Base-by-base conservation (phyloP, 2,329 filamentous ascomycete genomes). In the Penicillium sp. region DNA sequence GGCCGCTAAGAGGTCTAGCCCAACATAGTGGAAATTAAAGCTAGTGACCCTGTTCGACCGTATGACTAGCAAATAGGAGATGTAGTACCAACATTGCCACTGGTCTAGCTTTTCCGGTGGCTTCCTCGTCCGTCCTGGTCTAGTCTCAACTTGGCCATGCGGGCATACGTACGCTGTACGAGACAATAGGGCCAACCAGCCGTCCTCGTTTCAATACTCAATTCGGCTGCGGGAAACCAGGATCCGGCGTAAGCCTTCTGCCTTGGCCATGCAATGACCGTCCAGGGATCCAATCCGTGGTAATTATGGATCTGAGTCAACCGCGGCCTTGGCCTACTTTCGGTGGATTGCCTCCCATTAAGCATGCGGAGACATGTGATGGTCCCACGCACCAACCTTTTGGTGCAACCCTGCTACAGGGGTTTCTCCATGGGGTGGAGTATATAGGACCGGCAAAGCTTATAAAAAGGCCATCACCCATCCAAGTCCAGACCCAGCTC, bases 401-500 rank as follows among this genome's bases (percentile, higher is more conserved):
- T 53, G 16, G 60, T 63, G 47, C 50, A 41, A 63, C 61, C 47
- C 52, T 55, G 57, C 21, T 16, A 39, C 21, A 47, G 33, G 53
- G 29, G 44, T 44, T n/a, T 16, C 25, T 40, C 19, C 29, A 46
- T 21, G 29, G 27, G 23, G 29, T 44, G 29, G 39, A 38, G 44
- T 39, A 27, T 13, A 43, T 8, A 36, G 40, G 29, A 34, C 49
- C 7, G 38, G 29, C 36, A 50, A 61, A 64, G 61, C 60, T 59
- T 67, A 65, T 65, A 67, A 67, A 21, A 67, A 59, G 58, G 59
- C 13, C 50, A 46, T 58, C 40, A 34, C 49, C 46, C 41, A 40
- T 55, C 60, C 57, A 51, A 43, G 55, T 46, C 51, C 25, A 25
- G 36, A 36, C 49, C 45, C 29, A 50, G 45, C 46, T 57, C n/a